Conservation (phyloP, 768 basidiomycete genomes). For the Amanita fuliginea region DNA sequence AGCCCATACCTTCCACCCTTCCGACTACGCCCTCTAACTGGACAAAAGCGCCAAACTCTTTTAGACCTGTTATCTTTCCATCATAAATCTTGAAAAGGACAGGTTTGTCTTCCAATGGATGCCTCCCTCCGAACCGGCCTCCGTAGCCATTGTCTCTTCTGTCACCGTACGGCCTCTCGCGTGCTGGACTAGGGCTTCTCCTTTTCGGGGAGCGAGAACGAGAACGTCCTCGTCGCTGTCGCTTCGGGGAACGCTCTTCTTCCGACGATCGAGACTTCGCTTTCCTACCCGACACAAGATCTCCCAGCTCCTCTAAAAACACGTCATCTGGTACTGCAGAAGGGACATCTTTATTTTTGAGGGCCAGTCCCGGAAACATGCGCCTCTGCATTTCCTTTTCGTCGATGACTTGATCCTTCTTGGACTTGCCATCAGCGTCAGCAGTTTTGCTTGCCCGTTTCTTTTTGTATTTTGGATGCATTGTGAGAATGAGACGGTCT, state of each 20-base stretch:
- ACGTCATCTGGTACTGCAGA: conserved; percentile 62
- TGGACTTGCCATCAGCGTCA: conserved; percentile 25
- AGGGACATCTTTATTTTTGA: conserved; percentile 64
- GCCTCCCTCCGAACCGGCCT: conserved; percentile 25
- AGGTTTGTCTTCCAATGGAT: conserved; percentile 63
- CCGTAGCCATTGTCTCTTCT: conserved; percentile 22
- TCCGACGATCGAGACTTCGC: conserved; percentile 27
- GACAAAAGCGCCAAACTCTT: conserved; percentile 96
- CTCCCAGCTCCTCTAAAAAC: conserved; percentile 81
- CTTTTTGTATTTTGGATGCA: conserved; percentile 96
- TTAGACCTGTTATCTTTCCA: conserved; percentile 74
- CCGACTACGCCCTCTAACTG: conserved; percentile 79
- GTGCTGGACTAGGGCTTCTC: conserved; percentile 45
- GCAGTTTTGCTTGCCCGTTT: conserved; percentile 29
- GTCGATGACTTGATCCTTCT: conserved; percentile 23
- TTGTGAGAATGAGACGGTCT: conserved; percentile 85
- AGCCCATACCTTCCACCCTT: conserved; percentile 70
- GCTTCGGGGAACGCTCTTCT: conserved; percentile 42
- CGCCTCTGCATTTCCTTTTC: conserved; percentile 75
- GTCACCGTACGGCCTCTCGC: conserved; percentile 21
- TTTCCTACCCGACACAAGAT: conserved; percentile 74
- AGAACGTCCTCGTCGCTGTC: conserved; percentile 41
- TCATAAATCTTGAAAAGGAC: conserved; percentile 91
- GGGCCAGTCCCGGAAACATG: conserved; percentile 81
- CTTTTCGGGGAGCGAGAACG: conserved; percentile 34